phyloP scores from a whole-genome alignment of 2,329 filamentous ascomycete species.

The Immersiporthe knoxdaviesiana region DNA sequence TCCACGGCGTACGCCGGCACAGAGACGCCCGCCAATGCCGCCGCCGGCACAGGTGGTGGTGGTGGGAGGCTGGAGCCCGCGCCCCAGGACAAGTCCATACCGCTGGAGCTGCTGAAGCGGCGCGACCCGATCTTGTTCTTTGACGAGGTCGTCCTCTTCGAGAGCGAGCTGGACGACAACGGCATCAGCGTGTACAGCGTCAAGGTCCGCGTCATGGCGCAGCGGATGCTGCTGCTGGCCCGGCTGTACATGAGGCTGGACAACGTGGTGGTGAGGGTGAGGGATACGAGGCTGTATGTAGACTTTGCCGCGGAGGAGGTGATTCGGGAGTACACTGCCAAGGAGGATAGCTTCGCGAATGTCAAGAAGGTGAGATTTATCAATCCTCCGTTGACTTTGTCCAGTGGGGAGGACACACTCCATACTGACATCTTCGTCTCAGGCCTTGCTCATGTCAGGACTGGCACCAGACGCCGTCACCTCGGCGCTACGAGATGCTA shows the following conservation, averaged over 20 bases:
- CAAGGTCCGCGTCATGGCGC: slow-evolving; percentile 92
- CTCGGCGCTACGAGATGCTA: slow-evolving; percentile 77
- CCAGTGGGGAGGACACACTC: background rate
- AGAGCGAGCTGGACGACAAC: slow-evolving; percentile 97
- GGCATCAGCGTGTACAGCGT: slow-evolving; percentile 88
- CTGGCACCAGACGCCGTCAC: slow-evolving; percentile 72
- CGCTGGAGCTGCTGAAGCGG: slow-evolving; percentile 81
- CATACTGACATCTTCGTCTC: slow-evolving; percentile 31
- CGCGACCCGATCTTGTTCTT: slow-evolving; percentile 96
- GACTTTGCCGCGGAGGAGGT: slow-evolving; percentile 82
- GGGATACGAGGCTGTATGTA: slow-evolving; percentile 89
- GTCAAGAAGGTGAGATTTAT: slow-evolving; percentile 66
- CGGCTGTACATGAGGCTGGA: slow-evolving; percentile 93
- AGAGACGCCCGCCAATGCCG: slow-evolving; percentile 39
- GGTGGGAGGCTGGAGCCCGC: slow-evolving; percentile 16
- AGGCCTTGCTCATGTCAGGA: slow-evolving; percentile 56
- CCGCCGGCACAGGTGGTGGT: no score
- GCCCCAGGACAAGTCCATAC: slow-evolving; percentile 60
- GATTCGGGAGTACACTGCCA: slow-evolving; percentile 86
- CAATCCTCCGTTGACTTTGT: background rate
- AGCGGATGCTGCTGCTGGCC: slow-evolving; percentile 79
- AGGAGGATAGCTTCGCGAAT: slow-evolving; percentile 78
- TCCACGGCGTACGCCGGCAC: slow-evolving; percentile 85
- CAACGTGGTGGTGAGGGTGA: slow-evolving; percentile 81
- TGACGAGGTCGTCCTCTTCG: slow-evolving; percentile 93